phyloP scores from a whole-genome alignment of 2,329 filamentous ascomycete genomes.

The Botryotinia narcissicola region DNA sequence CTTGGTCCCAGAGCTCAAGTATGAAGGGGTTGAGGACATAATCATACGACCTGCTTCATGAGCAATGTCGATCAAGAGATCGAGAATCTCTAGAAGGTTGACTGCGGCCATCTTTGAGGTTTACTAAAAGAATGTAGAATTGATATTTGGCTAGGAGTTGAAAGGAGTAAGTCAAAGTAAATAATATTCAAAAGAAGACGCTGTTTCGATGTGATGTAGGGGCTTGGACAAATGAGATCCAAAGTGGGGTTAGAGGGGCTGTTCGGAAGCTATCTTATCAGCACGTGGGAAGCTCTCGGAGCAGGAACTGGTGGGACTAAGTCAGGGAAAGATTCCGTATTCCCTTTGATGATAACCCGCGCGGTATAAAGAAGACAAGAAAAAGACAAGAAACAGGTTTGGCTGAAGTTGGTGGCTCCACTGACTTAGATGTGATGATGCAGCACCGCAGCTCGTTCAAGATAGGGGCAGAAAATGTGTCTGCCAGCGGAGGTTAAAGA shows the following conservation, averaged over 20 bases:
- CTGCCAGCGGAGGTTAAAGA: no score
- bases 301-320: not conserved
- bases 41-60: conserved; percentile 65
- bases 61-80: conserved; percentile 58
- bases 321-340: not conserved
- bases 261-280: conserved; percentile 21
- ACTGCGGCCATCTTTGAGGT: conserved; percentile 49
- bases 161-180: not conserved
- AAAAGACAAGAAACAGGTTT: not conserved
- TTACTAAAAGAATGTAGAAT: not conserved
- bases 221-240: not conserved
- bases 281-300: conserved; percentile 15
- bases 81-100: conserved; percentile 60
- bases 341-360: not conserved
- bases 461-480: not conserved
- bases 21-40: conserved; percentile 56
- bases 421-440: not conserved
- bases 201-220: not conserved
- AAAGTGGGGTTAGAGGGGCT: conserved; percentile 9
- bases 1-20: conserved; percentile 58
- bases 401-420: no score
- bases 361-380: not conserved
- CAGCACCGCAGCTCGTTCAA: not conserved
- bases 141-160: not conserved
- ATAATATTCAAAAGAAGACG: not conserved